These are phyloP conservation scores for Endoconidiophora laricicola DNA, from an alignment of 2,329 filamentous ascomycete genomes.

Conservation along the genomic window DNA sequence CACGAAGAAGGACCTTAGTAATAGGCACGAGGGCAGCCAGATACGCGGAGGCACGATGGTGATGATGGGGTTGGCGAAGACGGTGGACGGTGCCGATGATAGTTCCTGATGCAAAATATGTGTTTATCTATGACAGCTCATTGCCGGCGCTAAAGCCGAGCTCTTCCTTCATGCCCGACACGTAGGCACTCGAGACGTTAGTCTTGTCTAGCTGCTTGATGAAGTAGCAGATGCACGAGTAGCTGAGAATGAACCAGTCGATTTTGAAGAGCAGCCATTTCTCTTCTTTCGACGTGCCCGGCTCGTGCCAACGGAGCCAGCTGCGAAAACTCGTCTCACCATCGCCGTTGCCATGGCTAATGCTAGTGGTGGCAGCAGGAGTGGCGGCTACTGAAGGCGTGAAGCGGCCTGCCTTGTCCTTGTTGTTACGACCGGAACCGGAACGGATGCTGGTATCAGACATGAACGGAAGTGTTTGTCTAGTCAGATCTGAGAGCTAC, in stretches of 20 bases:
- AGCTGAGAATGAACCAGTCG: constrained; percentile 37
- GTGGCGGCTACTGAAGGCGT: background rate
- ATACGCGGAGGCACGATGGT: constrained; percentile 26
- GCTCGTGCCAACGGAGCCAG: constrained; percentile 27
- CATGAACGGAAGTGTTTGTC: background rate
- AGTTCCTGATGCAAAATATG: constrained; percentile 30
- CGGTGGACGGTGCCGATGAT: constrained; percentile 27
- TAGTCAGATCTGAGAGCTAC: too few species aligned
- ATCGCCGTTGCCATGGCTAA: background rate
- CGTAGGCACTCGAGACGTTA: constrained; percentile 23
- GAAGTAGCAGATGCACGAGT: constrained; percentile 43
- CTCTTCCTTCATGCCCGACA: constrained; percentile 18
- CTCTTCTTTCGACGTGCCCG: constrained; percentile 24
- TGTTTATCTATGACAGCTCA: constrained; percentile 25
- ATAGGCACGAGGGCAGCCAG: constrained; percentile 24
- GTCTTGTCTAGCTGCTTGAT: constrained; percentile 29
- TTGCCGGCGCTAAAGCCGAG: constrained; percentile 13
- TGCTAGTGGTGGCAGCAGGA: too few species aligned
- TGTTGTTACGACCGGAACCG: too few species aligned
- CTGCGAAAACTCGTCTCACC: constrained; percentile 10
- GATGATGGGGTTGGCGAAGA: constrained; percentile 28
- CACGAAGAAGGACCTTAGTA: constrained; percentile 25
- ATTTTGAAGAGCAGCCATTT: constrained; percentile 31
- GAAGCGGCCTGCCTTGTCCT: too few species aligned
- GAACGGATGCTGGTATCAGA: background rate